Conservation (phyloP, 2,329 filamentous ascomycete species). For the Claviceps maximensis region DNA sequence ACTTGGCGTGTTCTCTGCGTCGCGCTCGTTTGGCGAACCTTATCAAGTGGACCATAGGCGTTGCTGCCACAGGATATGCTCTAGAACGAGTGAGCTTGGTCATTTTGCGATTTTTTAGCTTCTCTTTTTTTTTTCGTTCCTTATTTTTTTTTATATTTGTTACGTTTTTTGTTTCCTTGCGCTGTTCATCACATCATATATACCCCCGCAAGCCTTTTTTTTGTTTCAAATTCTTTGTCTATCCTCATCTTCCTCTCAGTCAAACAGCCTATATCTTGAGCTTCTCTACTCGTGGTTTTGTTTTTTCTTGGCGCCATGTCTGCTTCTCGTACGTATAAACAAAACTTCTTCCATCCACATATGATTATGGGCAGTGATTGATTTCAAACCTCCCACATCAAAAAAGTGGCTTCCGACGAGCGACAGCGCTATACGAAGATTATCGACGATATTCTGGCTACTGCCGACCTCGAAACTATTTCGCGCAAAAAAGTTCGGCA, state of each 20-base stretch:
- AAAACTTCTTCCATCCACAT: neutral
- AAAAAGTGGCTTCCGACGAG: constrained; percentile 36
- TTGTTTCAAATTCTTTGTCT: neutral
- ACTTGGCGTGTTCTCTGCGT: neutral
- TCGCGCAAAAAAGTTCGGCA: constrained; percentile 49
- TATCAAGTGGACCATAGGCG: neutral
- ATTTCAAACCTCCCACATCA: neutral
- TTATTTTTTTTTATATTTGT: neutral
- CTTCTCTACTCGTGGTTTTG: neutral
- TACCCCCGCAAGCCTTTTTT: neutral
- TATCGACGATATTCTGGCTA: constrained; percentile 46
- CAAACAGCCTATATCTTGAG: neutral
- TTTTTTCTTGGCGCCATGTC: constrained; percentile 10
- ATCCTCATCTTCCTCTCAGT: neutral
- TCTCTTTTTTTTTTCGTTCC: neutral
- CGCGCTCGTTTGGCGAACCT: neutral
- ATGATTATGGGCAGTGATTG: neutral
- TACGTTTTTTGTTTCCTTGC: neutral
- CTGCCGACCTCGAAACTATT: constrained; percentile 47
- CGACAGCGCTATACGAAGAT: constrained; percentile 39
- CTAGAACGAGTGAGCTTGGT: constrained; percentile 2
- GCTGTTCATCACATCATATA: neutral
- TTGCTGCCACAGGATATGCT: constrained; percentile 8
- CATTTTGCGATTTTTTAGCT: neutral
- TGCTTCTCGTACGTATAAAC: constrained; percentile 11